Evolutionary conservation across 768 basidiomycete species (phyloP).

Genomic region (Mycena latifolia): DNA sequence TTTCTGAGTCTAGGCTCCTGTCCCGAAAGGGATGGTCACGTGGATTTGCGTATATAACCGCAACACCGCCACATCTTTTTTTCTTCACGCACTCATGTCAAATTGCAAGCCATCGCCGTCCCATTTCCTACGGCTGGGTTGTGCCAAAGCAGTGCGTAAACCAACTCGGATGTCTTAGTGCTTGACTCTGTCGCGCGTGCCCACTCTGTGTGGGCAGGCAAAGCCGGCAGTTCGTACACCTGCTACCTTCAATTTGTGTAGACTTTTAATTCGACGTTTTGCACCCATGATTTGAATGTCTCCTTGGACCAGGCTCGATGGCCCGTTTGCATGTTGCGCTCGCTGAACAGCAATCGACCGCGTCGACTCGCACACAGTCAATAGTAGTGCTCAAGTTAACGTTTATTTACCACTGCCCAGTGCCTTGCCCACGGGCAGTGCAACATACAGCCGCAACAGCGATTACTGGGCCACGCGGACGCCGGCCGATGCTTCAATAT

Average conservation of each 20-base stretch:
- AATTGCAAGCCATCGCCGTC: conserved; percentile 52
- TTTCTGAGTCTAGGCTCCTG: not conserved
- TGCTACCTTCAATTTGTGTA: not conserved
- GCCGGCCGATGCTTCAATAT: no score
- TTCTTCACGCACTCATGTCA: conserved; percentile 58
- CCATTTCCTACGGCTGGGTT: conserved; percentile 47
- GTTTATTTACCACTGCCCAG: no score
- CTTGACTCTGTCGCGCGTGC: conserved; percentile 45
- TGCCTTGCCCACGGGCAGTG: no score
- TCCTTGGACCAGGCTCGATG: no score
- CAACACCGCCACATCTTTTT: conserved; percentile 19
- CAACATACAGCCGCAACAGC: no score
- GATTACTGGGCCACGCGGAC: no score
- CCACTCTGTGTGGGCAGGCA: conserved; percentile 46
- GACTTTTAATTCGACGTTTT: no score
- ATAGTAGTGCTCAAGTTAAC: no score
- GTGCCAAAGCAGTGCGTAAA: conserved; percentile 60
- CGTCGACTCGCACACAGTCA: no score
- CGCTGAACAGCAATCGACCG: no score
- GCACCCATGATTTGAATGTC: no score
- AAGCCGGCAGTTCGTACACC: conserved; percentile 55
- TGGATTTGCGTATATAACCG: not conserved
- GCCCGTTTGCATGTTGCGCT: no score
- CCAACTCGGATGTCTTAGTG: conserved; percentile 51
- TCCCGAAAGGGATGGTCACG: conserved; percentile 17